Conservation (phyloP, 1,284 basidiomycete genomes). For the Chondrostereum purpureum region DNA sequence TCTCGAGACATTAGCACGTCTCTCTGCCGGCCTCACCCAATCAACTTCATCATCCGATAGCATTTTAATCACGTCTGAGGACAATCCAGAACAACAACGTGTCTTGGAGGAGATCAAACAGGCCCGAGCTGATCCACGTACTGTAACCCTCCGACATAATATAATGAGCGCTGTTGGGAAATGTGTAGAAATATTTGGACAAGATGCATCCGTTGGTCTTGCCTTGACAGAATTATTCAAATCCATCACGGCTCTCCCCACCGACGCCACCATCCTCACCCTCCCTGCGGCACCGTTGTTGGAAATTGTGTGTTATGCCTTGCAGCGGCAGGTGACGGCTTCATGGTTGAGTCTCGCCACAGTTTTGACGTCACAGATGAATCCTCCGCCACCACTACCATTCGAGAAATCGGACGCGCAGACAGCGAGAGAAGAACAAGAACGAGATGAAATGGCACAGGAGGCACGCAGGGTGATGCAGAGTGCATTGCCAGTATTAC, state of each 20-base stretch:
- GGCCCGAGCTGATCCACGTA: slow-evolving; percentile 61
- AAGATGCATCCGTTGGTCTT: slow-evolving; percentile 72
- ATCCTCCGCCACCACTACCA: slow-evolving; percentile 55
- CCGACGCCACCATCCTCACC: slow-evolving; percentile 71
- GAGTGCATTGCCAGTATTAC: slow-evolving; percentile 49
- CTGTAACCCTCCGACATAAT: slow-evolving; percentile 55
- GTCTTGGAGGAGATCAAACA: slow-evolving; percentile 47
- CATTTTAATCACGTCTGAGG: slow-evolving; percentile 57
- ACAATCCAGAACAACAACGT: slow-evolving; percentile 40
- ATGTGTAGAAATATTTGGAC: slow-evolving; percentile 69
- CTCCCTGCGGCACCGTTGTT: slow-evolving; percentile 74
- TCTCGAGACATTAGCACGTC: slow-evolving; percentile 73
- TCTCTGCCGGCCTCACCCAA: slow-evolving; percentile 79
- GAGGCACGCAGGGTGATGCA: slow-evolving; percentile 43
- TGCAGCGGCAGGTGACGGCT: slow-evolving; percentile 67
- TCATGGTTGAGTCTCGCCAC: slow-evolving; percentile 79
- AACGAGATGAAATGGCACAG: slow-evolving; percentile 32
- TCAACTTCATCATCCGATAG: slow-evolving; percentile 41
- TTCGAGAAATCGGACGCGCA: slow-evolving; percentile 29
- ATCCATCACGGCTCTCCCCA: slow-evolving; percentile 68
- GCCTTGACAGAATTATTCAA: slow-evolving; percentile 76
- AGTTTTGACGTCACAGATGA: slow-evolving; percentile 73
- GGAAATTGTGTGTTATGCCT: slow-evolving; percentile 70
- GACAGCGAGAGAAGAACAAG: slow-evolving; percentile 29
- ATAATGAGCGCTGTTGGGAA: slow-evolving; percentile 55